These are phyloP conservation scores for Recurvomyces mirabilis DNA, from an alignment of 495 filamentous ascomycete genomes.

Conservation along the genomic window DNA sequence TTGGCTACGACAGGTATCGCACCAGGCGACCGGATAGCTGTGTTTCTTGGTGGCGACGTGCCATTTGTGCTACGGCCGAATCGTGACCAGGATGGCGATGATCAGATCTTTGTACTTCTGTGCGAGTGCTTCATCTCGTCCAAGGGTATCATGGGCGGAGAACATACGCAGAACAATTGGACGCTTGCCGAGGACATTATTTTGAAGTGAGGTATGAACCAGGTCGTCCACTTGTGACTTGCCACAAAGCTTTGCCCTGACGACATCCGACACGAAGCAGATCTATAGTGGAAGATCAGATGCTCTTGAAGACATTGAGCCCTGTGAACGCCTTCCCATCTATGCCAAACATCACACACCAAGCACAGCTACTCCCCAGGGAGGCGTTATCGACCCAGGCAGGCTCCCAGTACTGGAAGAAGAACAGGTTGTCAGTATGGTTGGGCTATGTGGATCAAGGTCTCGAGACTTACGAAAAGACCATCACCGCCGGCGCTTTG, in stretches of 20 bases:
- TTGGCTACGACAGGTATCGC: slow-evolving; percentile 5
- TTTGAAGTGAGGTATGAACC: background rate
- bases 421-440: too few relatives aligned
- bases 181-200: slow-evolving; percentile 3
- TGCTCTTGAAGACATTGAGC: too few relatives aligned
- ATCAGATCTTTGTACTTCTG: slow-evolving; percentile 7
- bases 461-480: too few relatives aligned
- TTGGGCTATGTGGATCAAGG: too few relatives aligned
- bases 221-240: too few relatives aligned
- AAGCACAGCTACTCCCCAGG: too few relatives aligned
- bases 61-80: slow-evolving; percentile 8
- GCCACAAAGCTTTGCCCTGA: background rate
- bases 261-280: background rate
- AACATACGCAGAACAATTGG: background rate
- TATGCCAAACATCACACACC: too few relatives aligned
- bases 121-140: slow-evolving; percentile 12
- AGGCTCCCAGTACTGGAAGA: too few relatives aligned
- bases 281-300: too few relatives aligned
- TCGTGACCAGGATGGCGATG: background rate
- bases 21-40: slow-evolving; percentile 2
- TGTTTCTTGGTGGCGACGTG: slow-evolving; percentile 12
- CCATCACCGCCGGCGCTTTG: background rate
- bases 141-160: slow-evolving; percentile 8
- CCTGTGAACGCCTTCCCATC: too few relatives aligned
- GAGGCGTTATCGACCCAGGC: too few relatives aligned